Conservation (phyloP, 768 basidiomycete genomes). For the Leccinellum luteum region DNA sequence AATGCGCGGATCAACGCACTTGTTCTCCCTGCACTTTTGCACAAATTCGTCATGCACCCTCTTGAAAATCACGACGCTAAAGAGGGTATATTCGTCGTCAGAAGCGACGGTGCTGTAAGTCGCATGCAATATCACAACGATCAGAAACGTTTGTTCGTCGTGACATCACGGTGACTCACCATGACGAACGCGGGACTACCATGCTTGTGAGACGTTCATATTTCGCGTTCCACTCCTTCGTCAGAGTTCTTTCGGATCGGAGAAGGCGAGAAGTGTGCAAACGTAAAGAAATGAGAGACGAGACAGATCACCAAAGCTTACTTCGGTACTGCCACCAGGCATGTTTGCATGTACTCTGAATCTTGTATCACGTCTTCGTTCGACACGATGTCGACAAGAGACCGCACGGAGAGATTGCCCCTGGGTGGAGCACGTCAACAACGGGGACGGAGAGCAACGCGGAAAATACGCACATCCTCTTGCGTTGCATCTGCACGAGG, state of each 20-base stretch:
- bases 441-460: constrained; percentile 3
- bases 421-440: constrained; percentile 38
- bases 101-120: constrained; percentile 61
- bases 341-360: constrained; percentile 91
- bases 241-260: constrained; percentile 51
- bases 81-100: constrained; percentile 89
- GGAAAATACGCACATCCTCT: constrained; percentile 67
- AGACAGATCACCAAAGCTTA: constrained; percentile 37
- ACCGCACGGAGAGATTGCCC: constrained; percentile 91
- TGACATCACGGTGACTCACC: constrained; percentile 45
- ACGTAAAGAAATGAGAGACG: not conserved
- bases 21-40: constrained; percentile 93
- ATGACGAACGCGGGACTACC: constrained; percentile 92
- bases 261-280: constrained; percentile 15
- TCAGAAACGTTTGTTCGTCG: constrained; percentile 19
- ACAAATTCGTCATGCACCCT: constrained; percentile 89
- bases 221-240: constrained; percentile 85
- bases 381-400: constrained; percentile 80
- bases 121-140: constrained; percentile 4
- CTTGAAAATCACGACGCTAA: constrained; percentile 84
- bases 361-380: constrained; percentile 80
- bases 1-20: constrained; percentile 47
- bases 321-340: constrained; percentile 94
- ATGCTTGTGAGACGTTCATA: constrained; percentile 87
- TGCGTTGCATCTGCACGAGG: constrained; percentile 88